Evolutionary conservation across 495 filamentous ascomycete genomes (phyloP).

Genomic region (Antarctomyces pellizariae): DNA sequence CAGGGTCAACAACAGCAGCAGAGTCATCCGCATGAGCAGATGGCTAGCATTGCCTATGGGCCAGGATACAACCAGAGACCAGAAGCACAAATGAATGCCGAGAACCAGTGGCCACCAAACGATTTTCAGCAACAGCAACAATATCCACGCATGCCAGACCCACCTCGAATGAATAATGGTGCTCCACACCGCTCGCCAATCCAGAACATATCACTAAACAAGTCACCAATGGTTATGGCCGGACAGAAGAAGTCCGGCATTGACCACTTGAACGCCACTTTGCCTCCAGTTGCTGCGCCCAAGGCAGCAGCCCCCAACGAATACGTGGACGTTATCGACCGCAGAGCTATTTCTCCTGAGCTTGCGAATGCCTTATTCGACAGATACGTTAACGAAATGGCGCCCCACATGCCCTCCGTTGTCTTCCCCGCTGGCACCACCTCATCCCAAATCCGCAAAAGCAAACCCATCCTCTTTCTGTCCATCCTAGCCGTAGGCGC

Average conservation of each 20-base stretch:
- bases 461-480: constrained; percentile 61
- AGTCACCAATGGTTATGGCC: constrained; percentile 14
- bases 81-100: too few relatives aligned
- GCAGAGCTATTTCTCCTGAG: constrained; percentile 36
- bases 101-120: too few relatives aligned
- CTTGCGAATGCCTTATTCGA: constrained; percentile 40
- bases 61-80: too few relatives aligned
- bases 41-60: too few relatives aligned
- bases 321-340: constrained; percentile 45
- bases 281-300: neutral
- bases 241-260: constrained; percentile 20
- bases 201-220: too few relatives aligned
- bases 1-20: too few relatives aligned
- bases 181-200: too few relatives aligned
- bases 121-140: too few relatives aligned
- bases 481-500: constrained; percentile 50
- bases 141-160: too few relatives aligned
- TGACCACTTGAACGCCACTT: neutral
- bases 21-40: too few relatives aligned
- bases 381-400: constrained; percentile 45
- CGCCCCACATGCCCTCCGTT: constrained; percentile 51
- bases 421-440: constrained; percentile 45
- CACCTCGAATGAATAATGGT: too few relatives aligned
- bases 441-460: constrained; percentile 38
- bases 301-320: constrained; percentile 7